phyloP scores from a whole-genome alignment of 345 rosid species.

The Microcos paniculata region DNA sequence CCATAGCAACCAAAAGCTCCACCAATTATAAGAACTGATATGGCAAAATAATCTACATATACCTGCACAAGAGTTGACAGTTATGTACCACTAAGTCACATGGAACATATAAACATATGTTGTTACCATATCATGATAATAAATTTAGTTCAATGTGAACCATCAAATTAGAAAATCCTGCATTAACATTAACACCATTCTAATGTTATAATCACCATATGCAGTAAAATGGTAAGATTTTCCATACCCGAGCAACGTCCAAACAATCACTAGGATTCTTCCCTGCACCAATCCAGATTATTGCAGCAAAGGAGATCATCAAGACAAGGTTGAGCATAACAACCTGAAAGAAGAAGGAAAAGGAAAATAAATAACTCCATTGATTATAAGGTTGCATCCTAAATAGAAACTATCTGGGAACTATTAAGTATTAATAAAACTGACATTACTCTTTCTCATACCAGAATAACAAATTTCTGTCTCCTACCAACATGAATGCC shows the following conservation, averaged over 20 bases:
- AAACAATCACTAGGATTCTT: constrained; percentile 36
- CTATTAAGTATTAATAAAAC: background rate
- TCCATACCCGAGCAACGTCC: constrained; percentile 48
- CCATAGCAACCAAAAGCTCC: constrained; percentile 62
- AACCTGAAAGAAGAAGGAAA: constrained; percentile 9
- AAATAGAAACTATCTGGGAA: background rate
- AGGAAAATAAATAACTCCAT: background rate
- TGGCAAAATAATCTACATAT: constrained; percentile 42
- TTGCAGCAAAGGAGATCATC: constrained; percentile 29
- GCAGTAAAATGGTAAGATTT: background rate
- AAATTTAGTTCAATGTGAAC: background rate
- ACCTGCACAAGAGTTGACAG: constrained; percentile 39
- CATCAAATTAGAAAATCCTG: background rate
- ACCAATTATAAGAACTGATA: constrained; percentile 43
- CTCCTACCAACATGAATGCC: constrained; percentile 53
- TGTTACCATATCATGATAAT: background rate
- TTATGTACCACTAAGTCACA: background rate
- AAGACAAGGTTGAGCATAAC: constrained; percentile 2
- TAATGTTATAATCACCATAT: background rate
- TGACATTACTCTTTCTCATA: constrained; percentile 21
- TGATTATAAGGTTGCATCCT: background rate
- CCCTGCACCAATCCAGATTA: constrained; percentile 56
- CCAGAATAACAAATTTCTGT: constrained; percentile 64
- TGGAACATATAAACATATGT: background rate
- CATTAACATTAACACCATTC: background rate